phyloP scores from a whole-genome alignment of 208 protist species.

The Strigomonas culicis region DNA sequence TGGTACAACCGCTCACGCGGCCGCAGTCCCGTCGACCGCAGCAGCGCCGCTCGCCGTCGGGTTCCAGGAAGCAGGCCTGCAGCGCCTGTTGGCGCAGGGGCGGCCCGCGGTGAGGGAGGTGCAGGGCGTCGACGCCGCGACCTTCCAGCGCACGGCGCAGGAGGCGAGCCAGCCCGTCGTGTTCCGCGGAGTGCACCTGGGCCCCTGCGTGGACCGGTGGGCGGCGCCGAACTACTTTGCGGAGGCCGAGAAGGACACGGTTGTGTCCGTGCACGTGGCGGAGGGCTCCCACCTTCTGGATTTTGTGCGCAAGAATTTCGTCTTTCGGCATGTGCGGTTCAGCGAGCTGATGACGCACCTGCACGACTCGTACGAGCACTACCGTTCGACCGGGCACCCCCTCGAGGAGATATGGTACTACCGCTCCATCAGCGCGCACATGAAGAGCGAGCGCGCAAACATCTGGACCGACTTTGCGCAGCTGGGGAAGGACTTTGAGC shows the following conservation, averaged over 20 bases:
- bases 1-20: not conserved
- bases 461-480: conserved; percentile 78
- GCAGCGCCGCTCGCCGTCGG: not conserved
- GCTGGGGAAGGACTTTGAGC: conserved; percentile 66
- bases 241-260: conserved; percentile 29
- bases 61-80: not conserved
- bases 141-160: conserved; percentile 30
- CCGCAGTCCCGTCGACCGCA: not conserved
- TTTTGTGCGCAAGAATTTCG: conserved; percentile 91
- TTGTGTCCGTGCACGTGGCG: conserved; percentile 80
- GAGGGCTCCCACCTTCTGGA: conserved; percentile 55
- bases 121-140: conserved; percentile 27
- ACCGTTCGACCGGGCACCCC: conserved; percentile 7
- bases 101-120: conserved; percentile 36
- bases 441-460: conserved; percentile 82
- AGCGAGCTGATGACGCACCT: conserved; percentile 66
- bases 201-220: conserved; percentile 57
- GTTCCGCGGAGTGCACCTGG: conserved; percentile 59
- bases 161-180: conserved; percentile 45
- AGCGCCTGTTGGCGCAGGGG: conserved; percentile 22
- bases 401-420: conserved; percentile 79
- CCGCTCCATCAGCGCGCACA: conserved; percentile 76
- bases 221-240: conserved; percentile 53
- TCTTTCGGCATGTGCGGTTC: conserved; percentile 73
- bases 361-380: conserved; percentile 20